Conservation (phyloP, 1,139 yeast species). For the Zygosaccharomyces pseudobailii region DNA sequence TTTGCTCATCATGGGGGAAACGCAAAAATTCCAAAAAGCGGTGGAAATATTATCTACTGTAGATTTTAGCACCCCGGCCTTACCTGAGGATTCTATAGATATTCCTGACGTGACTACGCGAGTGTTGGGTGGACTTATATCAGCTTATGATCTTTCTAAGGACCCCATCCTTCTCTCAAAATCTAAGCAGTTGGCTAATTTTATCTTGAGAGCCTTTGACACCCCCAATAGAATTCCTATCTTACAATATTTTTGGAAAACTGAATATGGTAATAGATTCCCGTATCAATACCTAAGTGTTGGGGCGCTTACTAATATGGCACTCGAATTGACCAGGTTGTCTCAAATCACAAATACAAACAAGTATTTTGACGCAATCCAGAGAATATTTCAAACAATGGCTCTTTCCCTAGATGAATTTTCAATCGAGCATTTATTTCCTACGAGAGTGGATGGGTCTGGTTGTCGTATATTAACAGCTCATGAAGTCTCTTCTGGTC, state of each 20-base stretch:
- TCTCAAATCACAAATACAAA: constrained; percentile 61
- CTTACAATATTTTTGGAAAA: constrained; percentile 54
- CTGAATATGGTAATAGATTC: constrained; percentile 43
- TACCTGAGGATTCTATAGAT: constrained; percentile 43
- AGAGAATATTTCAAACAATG: constrained; percentile 41
- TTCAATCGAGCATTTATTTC: constrained; percentile 40
- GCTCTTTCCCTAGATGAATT: constrained; percentile 36
- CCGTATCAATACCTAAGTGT: constrained; percentile 49
- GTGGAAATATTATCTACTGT: constrained; percentile 46
- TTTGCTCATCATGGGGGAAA: constrained; percentile 55
- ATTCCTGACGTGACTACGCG: constrained; percentile 70
- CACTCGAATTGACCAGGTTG: constrained; percentile 64
- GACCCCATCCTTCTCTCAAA: constrained; percentile 51
- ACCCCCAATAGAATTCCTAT: constrained; percentile 67
- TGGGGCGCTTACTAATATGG: constrained; percentile 65
- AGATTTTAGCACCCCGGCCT: constrained; percentile 44
- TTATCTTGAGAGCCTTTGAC: constrained; percentile 63
- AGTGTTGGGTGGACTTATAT: constrained; percentile 65
- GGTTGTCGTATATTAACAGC: constrained; percentile 41
- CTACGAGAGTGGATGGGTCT: constrained; percentile 44
- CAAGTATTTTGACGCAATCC: constrained; percentile 43
- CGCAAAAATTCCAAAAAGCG: constrained; percentile 51
- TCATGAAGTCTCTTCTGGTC: constrained; percentile 31
- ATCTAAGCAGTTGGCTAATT: constrained; percentile 62
- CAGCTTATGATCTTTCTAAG: constrained; percentile 62